Evolutionary conservation across 2,329 filamentous ascomycete species (phyloP), one percentile per base, ranked within the genome.

Genomic region (Davidsoniella virescens): DNA sequence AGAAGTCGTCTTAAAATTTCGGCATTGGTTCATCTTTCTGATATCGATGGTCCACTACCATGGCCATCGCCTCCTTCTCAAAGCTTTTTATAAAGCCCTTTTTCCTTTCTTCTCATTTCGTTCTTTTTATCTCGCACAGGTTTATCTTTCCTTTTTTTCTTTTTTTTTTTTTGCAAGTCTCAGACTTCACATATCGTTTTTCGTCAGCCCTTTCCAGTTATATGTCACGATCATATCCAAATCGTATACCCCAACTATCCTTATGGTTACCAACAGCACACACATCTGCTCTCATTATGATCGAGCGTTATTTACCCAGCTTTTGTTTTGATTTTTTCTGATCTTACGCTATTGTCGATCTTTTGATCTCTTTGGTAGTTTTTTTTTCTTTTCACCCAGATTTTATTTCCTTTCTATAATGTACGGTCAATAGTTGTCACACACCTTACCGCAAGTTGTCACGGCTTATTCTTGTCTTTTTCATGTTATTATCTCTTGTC

Each of bases 101-200:
- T 17, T 23, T 29, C 14, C 44, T 25, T 23, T n/a, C n/a, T 18
- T 47, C 23, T 18, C 18, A 20, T 47, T 18, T 39, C 25, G 44
- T 38, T 26, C 20, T 33, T 25, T 26, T 23, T 23, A 23, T 5
- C 20, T 23, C 5, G 20, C 20, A 23, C 20, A n/a, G 16, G 23
- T 50, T 49, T 52, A 46, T 36, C 29, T 39, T 49, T 45, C 23
- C 48, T 52, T 36, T 53, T 46, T 23, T 23, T 12, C 39, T 16
- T 17, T 4, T 14, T 41, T 9, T 40, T 12, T n/a, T 8, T 41
- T 17, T 9, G 6, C 39, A 17, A 14, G n/a, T 14, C 29, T 9
- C 12, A 33, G 4, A 4, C 39, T 41, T 23, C 20, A 23, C 39
- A 20, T 20, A 41, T 16, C n/a, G 8, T 39, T 42, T 40, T 51